phyloP scores from a whole-genome alignment of 2,329 filamentous ascomycete species.

The Pestalotiopsis sp. region DNA sequence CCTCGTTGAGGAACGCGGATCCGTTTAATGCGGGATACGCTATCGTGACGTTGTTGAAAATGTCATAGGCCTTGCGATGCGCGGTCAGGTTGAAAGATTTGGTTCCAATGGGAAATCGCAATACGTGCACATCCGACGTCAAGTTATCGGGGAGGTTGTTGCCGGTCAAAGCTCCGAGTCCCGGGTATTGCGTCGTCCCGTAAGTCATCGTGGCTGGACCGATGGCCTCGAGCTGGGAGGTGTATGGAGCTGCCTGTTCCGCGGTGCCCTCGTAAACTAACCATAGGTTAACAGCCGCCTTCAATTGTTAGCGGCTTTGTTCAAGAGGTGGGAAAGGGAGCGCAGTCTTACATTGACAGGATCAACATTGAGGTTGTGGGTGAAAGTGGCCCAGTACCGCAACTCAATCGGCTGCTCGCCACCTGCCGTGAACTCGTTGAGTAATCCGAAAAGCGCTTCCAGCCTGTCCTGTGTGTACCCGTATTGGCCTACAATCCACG shows the following conservation, averaged over 20 bases:
- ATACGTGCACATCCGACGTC: not conserved
- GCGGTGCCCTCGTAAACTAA: conserved; percentile 10
- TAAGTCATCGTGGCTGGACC: not conserved
- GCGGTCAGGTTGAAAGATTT: conserved; percentile 11
- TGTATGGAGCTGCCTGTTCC: conserved; percentile 9
- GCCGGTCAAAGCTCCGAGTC: conserved; percentile 3
- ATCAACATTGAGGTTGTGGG: conserved; percentile 3
- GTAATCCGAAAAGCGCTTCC: conserved; percentile 13
- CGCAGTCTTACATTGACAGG: conserved; percentile 5
- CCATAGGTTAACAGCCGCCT: not conserved
- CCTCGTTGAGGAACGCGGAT: conserved; percentile 8
- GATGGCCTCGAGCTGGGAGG: not conserved
- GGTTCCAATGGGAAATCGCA: conserved; percentile 5
- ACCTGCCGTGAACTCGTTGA: conserved; percentile 12
- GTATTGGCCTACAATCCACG: conserved; percentile 16
- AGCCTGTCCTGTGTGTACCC: conserved; percentile 17
- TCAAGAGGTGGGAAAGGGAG: too few species aligned
- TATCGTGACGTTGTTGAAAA: conserved; percentile 7
- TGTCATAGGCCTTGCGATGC: conserved; percentile 1
- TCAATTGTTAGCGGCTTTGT: too few species aligned
- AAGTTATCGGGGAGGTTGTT: not conserved
- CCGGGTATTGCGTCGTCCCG: conserved; percentile 1
- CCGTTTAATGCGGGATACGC: not conserved
- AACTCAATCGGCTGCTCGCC: conserved; percentile 14
- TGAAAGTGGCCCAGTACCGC: conserved; percentile 6